Conservation (phyloP, 2,329 filamentous ascomycete genomes). For the Fusarium sterilihyphosum region DNA sequence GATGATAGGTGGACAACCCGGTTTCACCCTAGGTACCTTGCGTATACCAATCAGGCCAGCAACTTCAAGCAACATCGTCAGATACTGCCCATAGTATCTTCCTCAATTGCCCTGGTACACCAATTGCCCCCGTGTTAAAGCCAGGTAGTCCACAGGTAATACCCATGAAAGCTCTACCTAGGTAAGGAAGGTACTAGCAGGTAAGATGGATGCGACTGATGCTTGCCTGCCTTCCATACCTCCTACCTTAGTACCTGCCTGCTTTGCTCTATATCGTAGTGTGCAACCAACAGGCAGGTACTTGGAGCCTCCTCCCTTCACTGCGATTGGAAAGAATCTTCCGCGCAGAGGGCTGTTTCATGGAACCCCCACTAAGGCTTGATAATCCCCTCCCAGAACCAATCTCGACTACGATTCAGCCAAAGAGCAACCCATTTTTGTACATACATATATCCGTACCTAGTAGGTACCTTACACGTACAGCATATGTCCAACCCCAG, state of each 20-base stretch:
- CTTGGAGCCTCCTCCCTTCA: not conserved
- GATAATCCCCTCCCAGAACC: not conserved
- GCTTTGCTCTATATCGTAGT: not conserved
- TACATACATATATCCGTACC: not conserved
- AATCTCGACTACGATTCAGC: not conserved
- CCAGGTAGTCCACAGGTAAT: not conserved
- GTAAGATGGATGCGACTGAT: not conserved
- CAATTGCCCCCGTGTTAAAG: not conserved
- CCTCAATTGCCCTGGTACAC: not conserved
- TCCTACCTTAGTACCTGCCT: not conserved
- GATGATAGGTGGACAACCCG: constrained; percentile 1
- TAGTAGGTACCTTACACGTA: not conserved
- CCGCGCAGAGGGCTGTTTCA: not conserved
- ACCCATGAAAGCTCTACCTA: not conserved
- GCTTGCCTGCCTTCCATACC: not conserved
- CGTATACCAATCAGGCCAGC: not conserved
- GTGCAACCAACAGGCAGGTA: not conserved
- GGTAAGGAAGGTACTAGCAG: not conserved
- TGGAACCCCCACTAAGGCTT: constrained; percentile 12
- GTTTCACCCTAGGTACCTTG: constrained; percentile 17
- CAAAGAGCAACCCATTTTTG: not conserved
- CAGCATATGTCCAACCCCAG: not conserved
- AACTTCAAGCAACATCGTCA: not conserved
- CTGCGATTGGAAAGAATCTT: not conserved
- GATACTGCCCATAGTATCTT: not conserved